phyloP scores from a whole-genome alignment of 106 monocot species.

The Dioscorea alata region DNA sequence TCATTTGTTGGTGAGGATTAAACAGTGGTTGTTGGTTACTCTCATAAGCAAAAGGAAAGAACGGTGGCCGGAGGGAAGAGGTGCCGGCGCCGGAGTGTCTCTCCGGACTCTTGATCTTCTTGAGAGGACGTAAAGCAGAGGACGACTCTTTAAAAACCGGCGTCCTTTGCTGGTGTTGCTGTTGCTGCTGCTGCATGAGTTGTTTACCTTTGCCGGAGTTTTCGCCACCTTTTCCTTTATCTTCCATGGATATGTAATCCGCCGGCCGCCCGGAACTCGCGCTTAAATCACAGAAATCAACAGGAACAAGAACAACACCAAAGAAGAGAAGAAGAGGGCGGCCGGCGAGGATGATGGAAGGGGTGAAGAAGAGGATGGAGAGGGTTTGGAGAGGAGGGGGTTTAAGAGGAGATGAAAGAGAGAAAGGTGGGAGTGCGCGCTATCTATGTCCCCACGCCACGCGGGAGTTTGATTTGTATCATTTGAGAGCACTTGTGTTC shows the following conservation, averaged over 20 bases:
- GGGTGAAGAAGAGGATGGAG: neutral
- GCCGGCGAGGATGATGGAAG: neutral
- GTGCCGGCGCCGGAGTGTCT: neutral
- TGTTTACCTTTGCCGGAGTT: neutral
- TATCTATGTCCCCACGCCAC: neutral
- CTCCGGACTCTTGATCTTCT: slow-evolving; percentile 20
- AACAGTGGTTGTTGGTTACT: neutral
- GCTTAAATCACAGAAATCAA: neutral
- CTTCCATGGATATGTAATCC: neutral
- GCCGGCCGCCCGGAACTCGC: neutral
- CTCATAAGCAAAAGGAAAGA: slow-evolving; percentile 12
- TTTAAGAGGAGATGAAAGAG: neutral
- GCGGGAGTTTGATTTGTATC: neutral
- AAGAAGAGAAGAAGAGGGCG: neutral
- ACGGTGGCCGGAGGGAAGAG: neutral
- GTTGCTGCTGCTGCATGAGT: neutral
- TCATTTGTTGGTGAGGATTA: slow-evolving; percentile 9
- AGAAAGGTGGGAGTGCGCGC: neutral
- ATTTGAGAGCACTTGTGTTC: no score
- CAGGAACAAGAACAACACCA: neutral
- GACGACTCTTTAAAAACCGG: slow-evolving; percentile 2
- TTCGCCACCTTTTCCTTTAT: neutral
- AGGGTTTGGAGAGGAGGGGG: neutral
- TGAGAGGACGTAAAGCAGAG: neutral
- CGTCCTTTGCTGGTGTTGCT: neutral